A percentile compares a stretch with the other conserved stretches of the same genome.
These are phyloP conservation scores for Entomortierella chlamydospora DNA, from an alignment of 192 early-diverging fungal species.

Conservation along the genomic window DNA sequence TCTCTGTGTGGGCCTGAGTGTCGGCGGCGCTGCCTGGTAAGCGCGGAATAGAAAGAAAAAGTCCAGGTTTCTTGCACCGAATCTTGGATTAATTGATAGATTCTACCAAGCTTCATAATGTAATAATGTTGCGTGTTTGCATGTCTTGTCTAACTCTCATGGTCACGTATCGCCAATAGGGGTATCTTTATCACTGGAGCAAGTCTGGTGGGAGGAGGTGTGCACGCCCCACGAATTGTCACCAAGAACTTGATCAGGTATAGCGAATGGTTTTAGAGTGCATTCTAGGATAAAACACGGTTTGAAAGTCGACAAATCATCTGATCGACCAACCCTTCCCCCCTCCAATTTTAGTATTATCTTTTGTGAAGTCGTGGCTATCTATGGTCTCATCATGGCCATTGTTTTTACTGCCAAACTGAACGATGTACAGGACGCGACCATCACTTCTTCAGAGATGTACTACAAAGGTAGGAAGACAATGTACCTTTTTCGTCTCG, in stretches of 20 bases:
- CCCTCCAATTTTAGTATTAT: slow-evolving; percentile 76
- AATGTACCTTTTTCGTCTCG: not conserved
- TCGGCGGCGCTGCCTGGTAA: slow-evolving; percentile 94
- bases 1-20: slow-evolving; percentile 88
- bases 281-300: too few species aligned
- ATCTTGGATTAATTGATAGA: too few species aligned
- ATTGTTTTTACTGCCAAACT: slow-evolving; percentile 95
- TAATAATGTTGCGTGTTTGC: not conserved
- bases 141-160: not conserved
- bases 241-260: slow-evolving; percentile 97
- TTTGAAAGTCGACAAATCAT: not conserved
- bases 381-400: slow-evolving; percentile 98
- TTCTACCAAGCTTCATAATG: too few species aligned
- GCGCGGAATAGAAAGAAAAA: too few species aligned
- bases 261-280: too few species aligned
- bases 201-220: slow-evolving; percentile 88
- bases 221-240: slow-evolving; percentile 90
- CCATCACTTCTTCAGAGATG: slow-evolving; percentile 65
- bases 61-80: too few species aligned
- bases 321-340: not conserved
- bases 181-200: slow-evolving; percentile 96
- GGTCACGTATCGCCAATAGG: slow-evolving; percentile 57
- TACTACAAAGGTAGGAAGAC: slow-evolving; percentile 81
- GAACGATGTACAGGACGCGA: slow-evolving; percentile 59
- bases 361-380: slow-evolving; percentile 99